A percentile compares a stretch with the other conserved stretches of the same genome.
Evolutionary conservation across 2,329 filamentous ascomycete genomes (phyloP).

Genomic region (Sarocladiaceae sp.): DNA sequence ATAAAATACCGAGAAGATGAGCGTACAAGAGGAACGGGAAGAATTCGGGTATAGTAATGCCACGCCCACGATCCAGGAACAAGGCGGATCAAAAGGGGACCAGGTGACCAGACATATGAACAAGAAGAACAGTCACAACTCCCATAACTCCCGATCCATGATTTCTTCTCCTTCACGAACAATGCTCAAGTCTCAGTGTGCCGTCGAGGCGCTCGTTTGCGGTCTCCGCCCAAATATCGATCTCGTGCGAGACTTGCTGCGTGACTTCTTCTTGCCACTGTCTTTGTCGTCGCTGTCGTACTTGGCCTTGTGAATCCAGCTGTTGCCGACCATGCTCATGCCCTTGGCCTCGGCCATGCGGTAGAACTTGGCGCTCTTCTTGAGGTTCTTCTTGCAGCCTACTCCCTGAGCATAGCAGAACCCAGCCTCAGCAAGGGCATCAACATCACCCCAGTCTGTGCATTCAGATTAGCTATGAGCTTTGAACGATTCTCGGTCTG

Average conservation of each 20-base stretch:
- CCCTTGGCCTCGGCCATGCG: slow-evolving; percentile 87
- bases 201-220: slow-evolving; percentile 7
- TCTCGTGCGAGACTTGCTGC: slow-evolving; percentile 73
- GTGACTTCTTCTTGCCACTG: slow-evolving; percentile 52
- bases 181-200: too few species aligned
- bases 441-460: slow-evolving; percentile 84
- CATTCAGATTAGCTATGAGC: slow-evolving; percentile 18
- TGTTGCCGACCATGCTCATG: slow-evolving; percentile 97
- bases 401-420: slow-evolving; percentile 95
- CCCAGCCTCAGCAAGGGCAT: slow-evolving; percentile 89
- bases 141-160: not conserved
- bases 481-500: not conserved
- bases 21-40: not conserved
- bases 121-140: not conserved
- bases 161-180: not conserved
- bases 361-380: slow-evolving; percentile 89
- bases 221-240: slow-evolving; percentile 61
- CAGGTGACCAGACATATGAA: not conserved
- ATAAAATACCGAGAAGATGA: not conserved
- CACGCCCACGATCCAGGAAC: not conserved
- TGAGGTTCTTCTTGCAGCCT: slow-evolving; percentile 93
- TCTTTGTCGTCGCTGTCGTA: slow-evolving; percentile 58
- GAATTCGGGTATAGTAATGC: not conserved
- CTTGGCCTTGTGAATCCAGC: slow-evolving; percentile 98
- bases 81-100: not conserved